Percentiles rank a stretch among this genome's conserved stretches.
phyloP scores from a whole-genome alignment of 352 stramenopile genomes.

The Phytopythium kandeliae region DNA sequence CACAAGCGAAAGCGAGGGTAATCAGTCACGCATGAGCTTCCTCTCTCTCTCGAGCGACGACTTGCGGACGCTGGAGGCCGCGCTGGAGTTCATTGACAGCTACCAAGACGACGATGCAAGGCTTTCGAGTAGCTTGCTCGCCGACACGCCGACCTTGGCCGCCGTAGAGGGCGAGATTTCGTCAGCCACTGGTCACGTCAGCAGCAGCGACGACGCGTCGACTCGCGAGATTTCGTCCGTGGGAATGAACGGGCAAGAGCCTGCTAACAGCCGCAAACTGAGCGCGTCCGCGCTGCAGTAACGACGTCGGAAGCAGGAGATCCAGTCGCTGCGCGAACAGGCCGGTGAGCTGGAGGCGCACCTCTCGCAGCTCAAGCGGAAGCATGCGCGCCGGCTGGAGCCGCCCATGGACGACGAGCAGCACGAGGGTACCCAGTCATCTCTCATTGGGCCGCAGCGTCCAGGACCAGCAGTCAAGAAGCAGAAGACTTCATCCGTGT shows the following conservation, averaged over 20 bases:
- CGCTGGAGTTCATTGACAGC: constrained; percentile 20
- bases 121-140: background rate
- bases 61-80: constrained; percentile 13
- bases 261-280: constrained; percentile 9
- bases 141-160: background rate
- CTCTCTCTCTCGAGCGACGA: too few relatives aligned
- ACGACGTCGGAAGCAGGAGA: constrained; percentile 25
- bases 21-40: constrained; percentile 25
- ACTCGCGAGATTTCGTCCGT: background rate
- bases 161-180: background rate
- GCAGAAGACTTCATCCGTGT: constrained; percentile 4
- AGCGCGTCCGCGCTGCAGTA: constrained; percentile 24
- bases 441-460: background rate
- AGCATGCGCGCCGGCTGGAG: background rate
- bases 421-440: background rate
- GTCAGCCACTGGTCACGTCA: background rate
- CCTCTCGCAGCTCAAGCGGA: constrained; percentile 18
- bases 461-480: background rate
- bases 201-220: constrained; percentile 4
- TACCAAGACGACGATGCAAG: constrained; percentile 4
- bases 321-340: constrained; percentile 17
- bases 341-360: constrained; percentile 22
- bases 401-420: background rate
- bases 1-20: too few relatives aligned
- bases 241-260: background rate